Percentiles rank a stretch among this genome's conserved stretches.
Evolutionary conservation across 345 rosid species (phyloP).

Genomic region (Citrus inodora): DNA sequence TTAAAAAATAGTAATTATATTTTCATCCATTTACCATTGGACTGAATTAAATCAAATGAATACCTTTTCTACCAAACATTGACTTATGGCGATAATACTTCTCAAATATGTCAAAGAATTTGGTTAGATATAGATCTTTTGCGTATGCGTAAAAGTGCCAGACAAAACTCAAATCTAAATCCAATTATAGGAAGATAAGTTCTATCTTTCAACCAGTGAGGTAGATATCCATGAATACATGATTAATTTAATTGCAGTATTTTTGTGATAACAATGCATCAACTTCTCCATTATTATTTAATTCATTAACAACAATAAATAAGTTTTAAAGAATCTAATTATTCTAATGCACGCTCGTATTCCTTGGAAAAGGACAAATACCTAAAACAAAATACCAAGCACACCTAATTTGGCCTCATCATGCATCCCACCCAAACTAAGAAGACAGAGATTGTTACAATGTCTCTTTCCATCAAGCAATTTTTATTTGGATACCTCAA

Average conservation of each 20-base stretch:
- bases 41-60: neutral
- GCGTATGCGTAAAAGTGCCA: neutral
- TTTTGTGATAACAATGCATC: too few relatives aligned
- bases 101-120: neutral
- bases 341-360: neutral
- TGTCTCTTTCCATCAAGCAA: neutral
- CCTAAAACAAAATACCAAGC: neutral
- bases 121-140: neutral
- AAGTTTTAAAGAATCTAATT: too few relatives aligned
- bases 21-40: too few relatives aligned
- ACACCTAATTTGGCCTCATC: neutral
- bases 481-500: neutral
- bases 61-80: slow-evolving; percentile 1
- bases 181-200: too few relatives aligned
- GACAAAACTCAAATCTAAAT: too few relatives aligned
- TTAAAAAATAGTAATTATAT: too few relatives aligned
- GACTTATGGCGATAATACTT: neutral
- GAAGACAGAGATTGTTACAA: neutral
- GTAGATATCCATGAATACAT: too few relatives aligned
- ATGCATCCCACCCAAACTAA: neutral
- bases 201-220: too few relatives aligned
- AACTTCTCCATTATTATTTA: too few relatives aligned
- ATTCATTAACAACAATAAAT: too few relatives aligned
- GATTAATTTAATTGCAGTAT: too few relatives aligned
- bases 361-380: neutral